Evolutionary conservation across 2,329 filamentous ascomycete species (phyloP), one percentile per base, ranked within the genome.

Genomic region (Fusarium sarcochroum): DNA sequence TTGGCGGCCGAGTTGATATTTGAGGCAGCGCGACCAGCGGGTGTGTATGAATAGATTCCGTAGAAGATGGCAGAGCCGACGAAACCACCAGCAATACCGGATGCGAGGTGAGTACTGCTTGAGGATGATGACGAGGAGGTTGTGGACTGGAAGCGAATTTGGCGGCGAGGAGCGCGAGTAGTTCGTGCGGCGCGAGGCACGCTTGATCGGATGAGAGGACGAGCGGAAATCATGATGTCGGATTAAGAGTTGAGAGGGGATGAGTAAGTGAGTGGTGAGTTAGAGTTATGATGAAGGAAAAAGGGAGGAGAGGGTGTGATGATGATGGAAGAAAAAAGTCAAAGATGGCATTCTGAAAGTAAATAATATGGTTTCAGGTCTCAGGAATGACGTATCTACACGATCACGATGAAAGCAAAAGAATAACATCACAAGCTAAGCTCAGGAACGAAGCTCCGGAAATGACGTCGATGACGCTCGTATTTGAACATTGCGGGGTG

Each of bases 1-100:
- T 85, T 83, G 11, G 80, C 80, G 2, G 80, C 79, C 69, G 82
- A 83, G 76, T 85, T 85, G 69, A 86, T 74, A 47, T 79, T 80
- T 54, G 73, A 75, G 8, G 66, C 80, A 68, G 30, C 79, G 70
- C 66, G 80, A 76, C 83, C 83, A 5, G 82, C 77, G 0, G 83
- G 83, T 1, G 83, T 83, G 67, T 82, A 77, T 11, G 79, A 79
- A 70, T 83, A 85, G 52, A 79, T 68, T 42, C 78, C 81, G 62
- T 81, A 85, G 48, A 85, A 79, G 6, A 82, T 54, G 1, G 76
- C 71, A 3, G 81, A 82, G 17, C 81, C 83, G 8, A 75, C 80
- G 6, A 84, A 59, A 44, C 84, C 84, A 37, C 84, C 83, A 5
- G 79, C 79, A 2, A 83, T 61, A 50, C 83, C 84, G 3, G 80